Evolutionary conservation across 805 yeast species (phyloP), one percentile per base, ranked within the genome.

Genomic region (Ogataea trehaloabstinens): DNA sequence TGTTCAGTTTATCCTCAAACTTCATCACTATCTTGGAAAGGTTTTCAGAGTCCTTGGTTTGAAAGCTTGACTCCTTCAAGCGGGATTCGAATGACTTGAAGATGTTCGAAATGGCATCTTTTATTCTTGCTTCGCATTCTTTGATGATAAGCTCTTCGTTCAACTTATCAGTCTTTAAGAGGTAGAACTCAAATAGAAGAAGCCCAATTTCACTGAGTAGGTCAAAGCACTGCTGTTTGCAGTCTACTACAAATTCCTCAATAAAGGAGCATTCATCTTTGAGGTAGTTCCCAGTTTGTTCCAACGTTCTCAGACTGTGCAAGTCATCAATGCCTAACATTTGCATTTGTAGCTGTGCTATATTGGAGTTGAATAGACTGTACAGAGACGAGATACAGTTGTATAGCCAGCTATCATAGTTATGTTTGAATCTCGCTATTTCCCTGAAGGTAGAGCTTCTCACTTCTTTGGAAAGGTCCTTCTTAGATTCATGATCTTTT

Each of bases 351-450:
- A 58, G 33, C 27, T 50, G 52, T 8, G 45, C 31, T n/a, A 56
- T 42, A 7, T 49, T 54, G 8, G 61, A 45, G 25, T 49, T 52
- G 34, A 56, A 52, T 5, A 60, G 33, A 1, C 62, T 56, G 38
- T 53, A 60, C 1, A 58, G 38, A 3, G 51, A 52, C 0, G 63
- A 56, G 24, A 57, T 46, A 62, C 63, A 60, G n/a, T 46, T 45
- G 21, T 42, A 53, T 3, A 56, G 28, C 56, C 53, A 52, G 21
- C 45, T 43, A 16, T 55, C 56, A 37, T 47, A 49, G 11, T 33
- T 32, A 19, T 25, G 13, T 18, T 48, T 42, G 21, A 44, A 31
- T 6, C 40, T 34, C 3, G 31, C 17, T 6, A 54, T 28, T 19
- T 51, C 48, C 4, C 41, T 40, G 17, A 16, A 24, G 6, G 53